Evolutionary conservation across 2,329 filamentous ascomycete species (phyloP).

Genomic region (Conoideocrella luteorostrata): DNA sequence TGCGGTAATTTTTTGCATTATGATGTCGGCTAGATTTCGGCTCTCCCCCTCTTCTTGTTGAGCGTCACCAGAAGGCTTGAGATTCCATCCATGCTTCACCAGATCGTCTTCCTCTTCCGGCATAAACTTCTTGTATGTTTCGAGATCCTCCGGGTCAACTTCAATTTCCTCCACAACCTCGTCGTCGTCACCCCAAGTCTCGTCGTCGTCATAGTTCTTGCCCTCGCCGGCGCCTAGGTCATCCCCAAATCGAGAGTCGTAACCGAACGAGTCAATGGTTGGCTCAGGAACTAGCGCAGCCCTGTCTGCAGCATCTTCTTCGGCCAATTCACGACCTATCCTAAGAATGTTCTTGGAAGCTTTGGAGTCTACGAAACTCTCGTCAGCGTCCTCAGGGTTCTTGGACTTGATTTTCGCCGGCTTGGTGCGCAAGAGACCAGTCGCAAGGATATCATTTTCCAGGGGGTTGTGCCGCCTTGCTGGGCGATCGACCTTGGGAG

Average conservation of each 20-base stretch:
- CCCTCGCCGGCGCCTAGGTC: conserved; percentile 40
- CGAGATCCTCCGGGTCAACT: conserved; percentile 81
- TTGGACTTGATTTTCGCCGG: conserved; percentile 64
- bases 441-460: conserved; percentile 74
- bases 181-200: conserved; percentile 75
- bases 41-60: conserved; percentile 42
- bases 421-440: conserved; percentile 66
- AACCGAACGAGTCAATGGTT: conserved; percentile 59
- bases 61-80: conserved; percentile 37
- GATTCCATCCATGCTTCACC: conserved; percentile 57
- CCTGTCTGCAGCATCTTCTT: conserved; percentile 57
- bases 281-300: conserved; percentile 31
- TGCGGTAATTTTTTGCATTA: conserved; percentile 87
- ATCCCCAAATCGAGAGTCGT: conserved; percentile 66
- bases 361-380: conserved; percentile 78
- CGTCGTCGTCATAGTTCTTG: conserved; percentile 47
- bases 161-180: conserved; percentile 67
- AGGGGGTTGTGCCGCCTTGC: conserved; percentile 81
- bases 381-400: conserved; percentile 53
- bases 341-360: conserved; percentile 83
- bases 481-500: conserved; percentile 49
- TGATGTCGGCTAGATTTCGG: conserved; percentile 86
- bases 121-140: conserved; percentile 86
- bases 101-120: conserved; percentile 66
- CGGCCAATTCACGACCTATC: conserved; percentile 80